Evolutionary conservation across 768 basidiomycete species (phyloP).

Genomic region (Collybia mongolica): DNA sequence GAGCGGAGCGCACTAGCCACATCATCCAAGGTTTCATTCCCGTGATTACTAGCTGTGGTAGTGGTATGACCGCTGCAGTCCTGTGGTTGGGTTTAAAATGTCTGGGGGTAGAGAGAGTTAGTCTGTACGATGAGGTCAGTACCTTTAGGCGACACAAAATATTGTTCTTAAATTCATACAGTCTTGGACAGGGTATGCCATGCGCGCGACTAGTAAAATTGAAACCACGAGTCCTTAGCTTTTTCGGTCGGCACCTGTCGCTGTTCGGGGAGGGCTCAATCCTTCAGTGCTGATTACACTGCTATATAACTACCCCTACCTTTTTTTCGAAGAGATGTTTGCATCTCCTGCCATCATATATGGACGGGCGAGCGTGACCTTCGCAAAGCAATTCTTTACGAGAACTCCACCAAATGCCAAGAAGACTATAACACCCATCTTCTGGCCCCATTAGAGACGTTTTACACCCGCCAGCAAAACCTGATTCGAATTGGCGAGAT

Average conservation of each 20-base stretch:
- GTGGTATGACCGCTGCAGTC: conserved; percentile 97
- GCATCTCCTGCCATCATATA: too few species aligned
- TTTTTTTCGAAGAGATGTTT: too few species aligned
- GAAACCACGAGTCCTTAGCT: conserved; percentile 15
- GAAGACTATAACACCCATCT: too few species aligned
- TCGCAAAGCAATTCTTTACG: too few species aligned
- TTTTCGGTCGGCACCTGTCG: neutral
- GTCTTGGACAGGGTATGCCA: conserved; percentile 97
- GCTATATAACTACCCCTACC: too few species aligned
- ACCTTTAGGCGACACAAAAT: neutral
- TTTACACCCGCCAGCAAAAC: too few species aligned
- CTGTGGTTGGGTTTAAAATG: conserved; percentile 91
- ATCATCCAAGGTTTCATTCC: conserved; percentile 59
- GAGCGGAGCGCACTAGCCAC: conserved; percentile 49
- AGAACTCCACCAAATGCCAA: too few species aligned
- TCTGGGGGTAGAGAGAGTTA: conserved; percentile 56
- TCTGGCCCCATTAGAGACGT: too few species aligned
- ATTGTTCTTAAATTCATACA: conserved; percentile 25
- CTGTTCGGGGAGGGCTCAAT: too few species aligned
- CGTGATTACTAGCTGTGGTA: conserved; percentile 84
- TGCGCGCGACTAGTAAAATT: conserved; percentile 72
- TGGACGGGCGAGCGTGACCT: too few species aligned
- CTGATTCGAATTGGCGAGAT: too few species aligned
- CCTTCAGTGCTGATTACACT: too few species aligned
- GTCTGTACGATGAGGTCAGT: conserved; percentile 93